phyloP scores from a whole-genome alignment of 441 rosid genomes.

The Gossypium gossypioides region DNA sequence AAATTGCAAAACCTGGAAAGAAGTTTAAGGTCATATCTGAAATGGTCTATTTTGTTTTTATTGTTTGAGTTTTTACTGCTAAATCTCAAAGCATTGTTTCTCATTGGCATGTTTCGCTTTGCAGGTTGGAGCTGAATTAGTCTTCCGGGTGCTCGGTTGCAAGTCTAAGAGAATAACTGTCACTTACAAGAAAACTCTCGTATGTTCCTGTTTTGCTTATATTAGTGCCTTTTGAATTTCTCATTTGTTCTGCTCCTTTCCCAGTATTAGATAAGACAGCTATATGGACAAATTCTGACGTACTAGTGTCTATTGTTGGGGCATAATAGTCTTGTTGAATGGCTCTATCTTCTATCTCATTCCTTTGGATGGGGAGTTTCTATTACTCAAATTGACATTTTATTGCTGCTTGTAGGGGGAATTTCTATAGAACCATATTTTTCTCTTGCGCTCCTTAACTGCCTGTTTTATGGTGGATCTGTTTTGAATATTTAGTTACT shows the following conservation, averaged over 20 bases:
- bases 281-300: neutral
- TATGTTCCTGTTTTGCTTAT: constrained; percentile 31
- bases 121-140: constrained; percentile 86
- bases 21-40: constrained; percentile 64
- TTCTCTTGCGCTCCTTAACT: neutral
- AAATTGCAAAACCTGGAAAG: constrained; percentile 74
- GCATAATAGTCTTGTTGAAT: neutral
- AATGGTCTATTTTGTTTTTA: constrained; percentile 1
- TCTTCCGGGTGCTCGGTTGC: constrained; percentile 94
- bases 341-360: neutral
- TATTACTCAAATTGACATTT: neutral
- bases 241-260: neutral
- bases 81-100: constrained; percentile 9
- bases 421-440: neutral
- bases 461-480: neutral
- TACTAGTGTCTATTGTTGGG: neutral
- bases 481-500: neutral
- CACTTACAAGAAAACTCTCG: constrained; percentile 92
- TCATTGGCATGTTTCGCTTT: constrained; percentile 16
- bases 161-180: constrained; percentile 94
- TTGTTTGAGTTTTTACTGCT: constrained; percentile 7
- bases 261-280: neutral
- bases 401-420: neutral
- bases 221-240: constrained; percentile 5
- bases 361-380: neutral